These are phyloP conservation scores for Euphorbia lathyris DNA, from an alignment of 345 rosid genomes.

Conservation along the genomic window DNA sequence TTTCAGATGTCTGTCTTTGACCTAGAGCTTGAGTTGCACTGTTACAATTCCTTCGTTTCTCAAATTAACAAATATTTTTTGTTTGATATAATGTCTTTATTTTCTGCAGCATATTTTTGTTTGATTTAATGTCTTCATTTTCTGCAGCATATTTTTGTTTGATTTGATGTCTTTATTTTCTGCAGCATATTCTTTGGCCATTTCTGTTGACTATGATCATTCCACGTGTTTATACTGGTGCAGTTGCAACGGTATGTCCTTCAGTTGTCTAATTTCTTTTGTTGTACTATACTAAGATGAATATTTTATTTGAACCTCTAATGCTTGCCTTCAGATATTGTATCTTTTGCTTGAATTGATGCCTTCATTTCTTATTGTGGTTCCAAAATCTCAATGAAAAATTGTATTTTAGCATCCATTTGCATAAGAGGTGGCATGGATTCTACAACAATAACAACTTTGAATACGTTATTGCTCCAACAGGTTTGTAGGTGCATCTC, in stretches of 20 bases:
- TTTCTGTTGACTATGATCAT: conserved; percentile 81
- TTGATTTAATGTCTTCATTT: too few species aligned
- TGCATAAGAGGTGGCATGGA: conserved; percentile 6
- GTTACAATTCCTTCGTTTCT: neutral
- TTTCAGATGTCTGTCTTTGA: neutral
- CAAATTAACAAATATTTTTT: neutral
- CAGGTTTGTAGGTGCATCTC: conserved; percentile 98
- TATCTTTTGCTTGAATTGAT: neutral
- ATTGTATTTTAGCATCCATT: neutral
- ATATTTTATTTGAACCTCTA: neutral
- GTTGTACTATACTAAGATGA: neutral
- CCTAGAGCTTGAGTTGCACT: neutral
- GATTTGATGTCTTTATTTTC: conserved; percentile 15
- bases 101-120: too few species aligned
- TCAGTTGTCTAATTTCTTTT: conserved; percentile 3
- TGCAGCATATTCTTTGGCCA: conserved; percentile 96
- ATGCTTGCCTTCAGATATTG: neutral
- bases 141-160: too few species aligned
- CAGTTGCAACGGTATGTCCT: conserved; percentile 70
- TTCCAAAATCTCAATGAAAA: conserved; percentile 14
- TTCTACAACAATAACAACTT: conserved; percentile 1
- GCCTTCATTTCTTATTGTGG: neutral
- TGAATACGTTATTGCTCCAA: conserved; percentile 23
- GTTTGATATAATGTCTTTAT: too few species aligned
- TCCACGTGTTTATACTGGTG: conserved; percentile 69